Base-by-base conservation (phyloP, 352 stramenopile genomes). In the Plasmopara muralis region DNA sequence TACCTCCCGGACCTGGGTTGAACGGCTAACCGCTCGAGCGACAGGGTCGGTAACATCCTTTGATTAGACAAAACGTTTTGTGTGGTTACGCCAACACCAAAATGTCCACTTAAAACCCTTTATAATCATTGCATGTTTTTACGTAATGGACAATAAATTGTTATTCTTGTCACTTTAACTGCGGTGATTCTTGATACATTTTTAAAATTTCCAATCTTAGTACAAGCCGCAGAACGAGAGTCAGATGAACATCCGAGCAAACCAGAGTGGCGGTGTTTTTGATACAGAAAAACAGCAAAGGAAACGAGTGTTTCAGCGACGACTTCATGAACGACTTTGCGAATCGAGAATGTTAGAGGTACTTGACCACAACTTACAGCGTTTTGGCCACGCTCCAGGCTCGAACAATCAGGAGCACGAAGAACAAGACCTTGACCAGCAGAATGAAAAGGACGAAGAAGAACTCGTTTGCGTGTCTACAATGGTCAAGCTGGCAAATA, bases 391-490 rank as follows among this genome's bases (percentile, higher is more conserved):
- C 12, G 30, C 20, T 10, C 30, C 28, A 20, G 13, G 18, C 16
- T 48, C 53, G 28, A 51, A 39, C 43, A 73, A 70, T 33, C 65
- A 73, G 34, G 55, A 69, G 33, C 50, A 63, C 29, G 63, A 62
- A 4, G 47, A 66, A 35, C 56, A 67, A 50, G 52, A 58, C 3
- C 33, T 12, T 16, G 20, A 50, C 41, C 40, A 55, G 55, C 40
- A 76, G 51, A 9, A 75, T 63, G 50, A 71, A 66, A 46, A 63
- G 66, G 10, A 83, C 14, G 68, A 86, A 47, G 68, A 87, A 28
- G 80, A 90, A 47, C 72, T 90, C 12, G 75, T 87, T 35, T 86
- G 77, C 39, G 75, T 87, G 14, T 88, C 75, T 12, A 86, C 55
- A 13, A 88, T 88, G 80, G 66, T 90, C 49, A 52, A 55, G 16